Base-by-base conservation (phyloP, 1,284 basidiomycete species). In the Sphagnurus paluster region DNA sequence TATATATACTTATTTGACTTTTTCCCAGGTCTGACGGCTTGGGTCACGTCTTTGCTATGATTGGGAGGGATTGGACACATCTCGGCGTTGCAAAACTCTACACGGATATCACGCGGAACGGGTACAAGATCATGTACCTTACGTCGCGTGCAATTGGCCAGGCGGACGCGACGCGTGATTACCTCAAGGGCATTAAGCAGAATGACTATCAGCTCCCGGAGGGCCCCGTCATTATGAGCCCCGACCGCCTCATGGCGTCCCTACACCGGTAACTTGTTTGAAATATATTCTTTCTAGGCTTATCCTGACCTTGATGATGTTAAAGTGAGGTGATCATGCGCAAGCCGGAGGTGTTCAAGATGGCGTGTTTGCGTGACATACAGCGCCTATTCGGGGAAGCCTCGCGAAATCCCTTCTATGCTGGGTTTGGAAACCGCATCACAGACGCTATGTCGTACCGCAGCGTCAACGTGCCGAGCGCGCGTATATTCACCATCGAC, bases 1-100 rank as follows among this genome's bases (percentile, higher is more conserved):
- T 29, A 39, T 47, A 30, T 39, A n/a, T n/a, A 25, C 38, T 28
- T 39, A 20, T 14, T 10, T 11, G 21, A 16, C 28, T 36, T 10
- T 17, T 43, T 35, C 24, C 36, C 56, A 96, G 92, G 65, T 98
- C 95, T 1, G 97, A 99, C 68, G 97, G 94, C 1, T 74, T 99
- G 2, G 97, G 97, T 0, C 97, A 99, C 64, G 87, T 99, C 40
- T 97, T 97, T 63, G 96, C 95, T 3, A 95, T 98, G 81, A 97
- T 99, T 56, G 97, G 97, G 4, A 84, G 96, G n/a, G 97, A 99
- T 67, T 99, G 97, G 97, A 99, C 97, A 3, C 97, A 99, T 64
- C 75, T 93, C 13, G 97, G 97, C 13, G 96, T 99, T 14, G 97
- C 97, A 5, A 99, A 99, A 69, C 77, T 99, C 16, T 99, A 99